Evolutionary conservation across 352 stramenopile species (phyloP).

Genomic region (Phytophthora megakarya): DNA sequence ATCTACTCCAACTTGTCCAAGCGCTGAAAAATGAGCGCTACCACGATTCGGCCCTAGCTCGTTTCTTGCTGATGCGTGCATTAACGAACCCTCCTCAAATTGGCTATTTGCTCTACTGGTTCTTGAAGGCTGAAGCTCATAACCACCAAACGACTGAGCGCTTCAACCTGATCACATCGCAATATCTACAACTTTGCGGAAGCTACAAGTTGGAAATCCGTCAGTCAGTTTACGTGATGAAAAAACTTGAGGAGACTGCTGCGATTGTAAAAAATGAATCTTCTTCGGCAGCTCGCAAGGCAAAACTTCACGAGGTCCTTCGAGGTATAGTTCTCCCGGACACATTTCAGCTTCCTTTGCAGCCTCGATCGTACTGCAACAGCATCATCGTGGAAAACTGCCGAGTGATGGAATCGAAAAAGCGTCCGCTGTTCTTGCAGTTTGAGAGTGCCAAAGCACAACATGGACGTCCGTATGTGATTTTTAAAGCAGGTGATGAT

Average conservation of each 20-base stretch:
- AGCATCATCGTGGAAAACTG: conserved; percentile 81
- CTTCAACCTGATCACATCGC: conserved; percentile 68
- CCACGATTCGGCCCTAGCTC: conserved; percentile 79
- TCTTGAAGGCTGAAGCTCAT: conserved; percentile 74
- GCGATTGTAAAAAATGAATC: conserved; percentile 61
- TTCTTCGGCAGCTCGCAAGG: conserved; percentile 40
- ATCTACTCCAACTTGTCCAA: conserved; percentile 87
- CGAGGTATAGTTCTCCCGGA: conserved; percentile 64
- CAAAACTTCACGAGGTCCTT: conserved; percentile 68
- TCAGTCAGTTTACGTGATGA: conserved; percentile 93
- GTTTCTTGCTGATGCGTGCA: conserved; percentile 77
- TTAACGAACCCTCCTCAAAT: conserved; percentile 80
- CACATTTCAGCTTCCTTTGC: conserved; percentile 90
- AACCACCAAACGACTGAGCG: conserved; percentile 61
- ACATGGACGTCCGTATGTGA: conserved; percentile 69
- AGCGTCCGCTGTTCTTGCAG: conserved; percentile 89
- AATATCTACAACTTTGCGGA: conserved; percentile 90
- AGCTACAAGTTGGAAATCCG: conserved; percentile 88
- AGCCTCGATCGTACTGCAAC: conserved; percentile 83
- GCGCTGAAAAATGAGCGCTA: conserved; percentile 86
- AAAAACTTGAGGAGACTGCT: conserved; percentile 85
- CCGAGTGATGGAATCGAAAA: conserved; percentile 94
- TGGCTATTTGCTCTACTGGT: conserved; percentile 87
- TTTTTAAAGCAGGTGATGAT: conserved; percentile 95
- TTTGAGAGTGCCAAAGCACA: conserved; percentile 77